These are phyloP conservation scores for Geosiphon pyriformis DNA, from an alignment of 192 early-diverging fungal species.

Conservation along the genomic window DNA sequence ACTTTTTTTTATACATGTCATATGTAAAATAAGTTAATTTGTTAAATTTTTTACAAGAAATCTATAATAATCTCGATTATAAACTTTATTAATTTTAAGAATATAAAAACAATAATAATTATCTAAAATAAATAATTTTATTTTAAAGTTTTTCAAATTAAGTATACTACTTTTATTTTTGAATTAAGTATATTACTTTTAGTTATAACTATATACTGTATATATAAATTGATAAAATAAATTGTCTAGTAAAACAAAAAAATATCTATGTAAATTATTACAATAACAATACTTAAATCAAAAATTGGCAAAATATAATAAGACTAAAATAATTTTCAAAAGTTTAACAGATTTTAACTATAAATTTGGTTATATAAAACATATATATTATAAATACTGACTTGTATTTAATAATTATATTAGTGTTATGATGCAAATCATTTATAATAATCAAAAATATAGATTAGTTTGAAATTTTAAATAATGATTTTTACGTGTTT, in stretches of 20 bases:
- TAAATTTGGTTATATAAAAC: neutral
- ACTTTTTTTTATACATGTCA: neutral
- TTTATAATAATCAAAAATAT: no score
- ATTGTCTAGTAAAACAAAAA: constrained; percentile 5
- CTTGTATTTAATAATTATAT: neutral
- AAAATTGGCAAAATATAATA: neutral
- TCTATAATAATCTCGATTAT: neutral
- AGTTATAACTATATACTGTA: neutral
- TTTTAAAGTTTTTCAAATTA: neutral
- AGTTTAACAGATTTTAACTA: neutral
- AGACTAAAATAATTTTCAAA: neutral
- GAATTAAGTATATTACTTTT: neutral
- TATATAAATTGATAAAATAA: neutral
- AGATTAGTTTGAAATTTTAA: no score
- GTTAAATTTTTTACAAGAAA: neutral
- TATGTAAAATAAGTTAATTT: neutral
- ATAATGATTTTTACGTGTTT: no score
- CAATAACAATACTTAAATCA: constrained; percentile 3
- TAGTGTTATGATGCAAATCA: no score
- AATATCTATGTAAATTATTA: neutral
- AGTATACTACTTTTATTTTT: neutral
- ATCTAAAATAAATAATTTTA: neutral
- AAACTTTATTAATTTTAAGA: neutral
- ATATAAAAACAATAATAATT: neutral
- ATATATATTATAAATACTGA: constrained; percentile 2